A percentile compares a stretch with the other conserved stretches of the same genome.
phyloP scores from a whole-genome alignment of 2,329 filamentous ascomycete genomes.

The Ceratocystis albifundus region DNA sequence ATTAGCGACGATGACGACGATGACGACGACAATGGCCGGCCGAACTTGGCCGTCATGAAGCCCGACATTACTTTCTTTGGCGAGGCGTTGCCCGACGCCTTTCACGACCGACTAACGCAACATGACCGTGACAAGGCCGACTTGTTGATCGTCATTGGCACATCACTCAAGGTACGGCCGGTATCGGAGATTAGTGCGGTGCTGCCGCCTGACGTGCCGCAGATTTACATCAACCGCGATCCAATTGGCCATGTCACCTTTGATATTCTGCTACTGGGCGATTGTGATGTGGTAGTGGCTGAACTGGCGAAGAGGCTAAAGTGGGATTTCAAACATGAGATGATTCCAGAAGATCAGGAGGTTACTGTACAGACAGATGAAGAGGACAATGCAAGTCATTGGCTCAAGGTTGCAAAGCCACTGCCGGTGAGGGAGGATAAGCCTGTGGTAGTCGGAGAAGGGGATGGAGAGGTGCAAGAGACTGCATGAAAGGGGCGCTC shows the following conservation, averaged over 20 bases:
- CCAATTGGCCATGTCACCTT: conserved; percentile 85
- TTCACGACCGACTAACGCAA: conserved; percentile 67
- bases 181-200: conserved; percentile 84
- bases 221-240: conserved; percentile 80
- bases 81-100: conserved; percentile 73
- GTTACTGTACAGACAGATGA: conserved; percentile 45
- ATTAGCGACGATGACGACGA: conserved; percentile 27
- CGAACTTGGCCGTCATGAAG: conserved; percentile 72
- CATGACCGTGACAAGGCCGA: conserved; percentile 72
- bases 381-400: conserved; percentile 32
- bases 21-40: conserved; percentile 39
- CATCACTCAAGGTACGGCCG: conserved; percentile 86
- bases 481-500: background rate
- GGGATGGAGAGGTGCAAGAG: background rate
- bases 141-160: conserved; percentile 90
- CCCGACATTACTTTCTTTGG: conserved; percentile 98
- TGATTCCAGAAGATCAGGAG: conserved; percentile 58
- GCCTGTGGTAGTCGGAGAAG: conserved; percentile 7
- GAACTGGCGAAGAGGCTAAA: conserved; percentile 73
- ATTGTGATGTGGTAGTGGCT: conserved; percentile 80
- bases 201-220: conserved; percentile 66
- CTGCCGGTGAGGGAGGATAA: conserved; percentile 7
- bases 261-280: conserved; percentile 89
- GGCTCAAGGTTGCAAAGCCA: conserved; percentile 30
- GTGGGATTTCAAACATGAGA: conserved; percentile 72